phyloP scores from a whole-genome alignment of 2,329 filamentous ascomycete species.

The Phialophora chinensis region DNA sequence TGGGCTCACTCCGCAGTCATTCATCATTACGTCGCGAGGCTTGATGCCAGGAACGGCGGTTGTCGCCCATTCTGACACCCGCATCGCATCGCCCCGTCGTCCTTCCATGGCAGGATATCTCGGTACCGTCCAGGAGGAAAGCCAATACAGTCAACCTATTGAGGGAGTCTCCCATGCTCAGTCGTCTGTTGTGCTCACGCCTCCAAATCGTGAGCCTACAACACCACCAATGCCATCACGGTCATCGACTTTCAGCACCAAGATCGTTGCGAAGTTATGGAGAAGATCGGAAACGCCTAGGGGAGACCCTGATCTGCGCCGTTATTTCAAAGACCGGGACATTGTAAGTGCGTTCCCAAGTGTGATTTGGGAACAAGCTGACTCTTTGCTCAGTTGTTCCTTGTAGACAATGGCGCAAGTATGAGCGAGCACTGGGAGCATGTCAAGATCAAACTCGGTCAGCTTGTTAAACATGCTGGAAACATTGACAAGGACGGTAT shows the following conservation, averaged over 20 bases:
- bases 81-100: not conserved
- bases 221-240: not conserved
- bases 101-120: not conserved
- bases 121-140: not conserved
- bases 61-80: not conserved
- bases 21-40: not conserved
- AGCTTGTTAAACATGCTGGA: conserved; percentile 39
- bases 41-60: not conserved
- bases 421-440: conserved; percentile 41
- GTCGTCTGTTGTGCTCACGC: not conserved
- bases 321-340: conserved; percentile 31
- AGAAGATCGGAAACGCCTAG: not conserved
- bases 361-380: not conserved
- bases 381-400: conserved; percentile 33
- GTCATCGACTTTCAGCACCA: not conserved
- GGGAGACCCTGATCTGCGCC: conserved; percentile 1
- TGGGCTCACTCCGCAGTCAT: not conserved
- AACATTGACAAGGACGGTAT: conserved; percentile 44
- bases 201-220: not conserved
- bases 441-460: conserved; percentile 37
- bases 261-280: not conserved
- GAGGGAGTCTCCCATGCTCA: not conserved
- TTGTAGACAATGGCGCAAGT: conserved; percentile 42
- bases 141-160: not conserved
- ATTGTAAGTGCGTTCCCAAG: conserved; percentile 28